A percentile compares a stretch with the other conserved stretches of the same genome.
Conservation (phyloP, 2,329 filamentous ascomycete species). For the Pseudopyrenochaeta lycopersici region DNA sequence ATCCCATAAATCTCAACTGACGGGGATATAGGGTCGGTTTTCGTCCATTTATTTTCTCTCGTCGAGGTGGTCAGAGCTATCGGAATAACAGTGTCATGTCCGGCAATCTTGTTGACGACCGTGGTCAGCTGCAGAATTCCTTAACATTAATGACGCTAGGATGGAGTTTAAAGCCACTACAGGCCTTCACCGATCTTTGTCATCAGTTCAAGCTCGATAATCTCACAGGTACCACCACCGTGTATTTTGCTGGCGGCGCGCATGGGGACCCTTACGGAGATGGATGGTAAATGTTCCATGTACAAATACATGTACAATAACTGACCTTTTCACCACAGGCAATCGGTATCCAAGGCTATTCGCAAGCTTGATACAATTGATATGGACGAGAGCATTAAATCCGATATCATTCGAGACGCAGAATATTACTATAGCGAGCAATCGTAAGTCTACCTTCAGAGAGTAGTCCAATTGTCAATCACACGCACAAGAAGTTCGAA, state of each 20-base stretch:
- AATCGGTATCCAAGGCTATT: constrained; percentile 32
- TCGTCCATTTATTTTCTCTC: constrained; percentile 38
- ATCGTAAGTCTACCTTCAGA: constrained; percentile 19
- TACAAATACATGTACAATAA: background rate
- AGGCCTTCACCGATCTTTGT: constrained; percentile 32
- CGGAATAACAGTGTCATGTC: background rate
- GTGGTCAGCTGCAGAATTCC: constrained; percentile 21
- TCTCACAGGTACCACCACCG: constrained; percentile 31
- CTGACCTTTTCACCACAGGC: constrained; percentile 3
- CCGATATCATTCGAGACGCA: constrained; percentile 45
- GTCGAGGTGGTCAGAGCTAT: constrained; percentile 12
- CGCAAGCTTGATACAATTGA: constrained; percentile 43
- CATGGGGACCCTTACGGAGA: constrained; percentile 12
- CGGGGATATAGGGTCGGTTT: constrained; percentile 29
- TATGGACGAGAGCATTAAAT: constrained; percentile 38
- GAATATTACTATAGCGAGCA: constrained; percentile 49
- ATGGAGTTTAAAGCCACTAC: constrained; percentile 36
- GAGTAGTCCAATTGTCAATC: constrained; percentile 11
- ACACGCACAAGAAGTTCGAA: background rate
- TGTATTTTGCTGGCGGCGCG: constrained; percentile 33
- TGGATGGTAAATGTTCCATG: constrained; percentile 10
- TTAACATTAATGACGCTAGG: constrained; percentile 36
- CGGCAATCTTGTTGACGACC: constrained; percentile 11
- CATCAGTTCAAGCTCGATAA: constrained; percentile 31
- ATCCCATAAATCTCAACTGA: background rate